Percentiles rank a stretch among this genome's conserved stretches.
phyloP scores from a whole-genome alignment of 805 yeast species.

The Wickerhamiella spandovensis region DNA sequence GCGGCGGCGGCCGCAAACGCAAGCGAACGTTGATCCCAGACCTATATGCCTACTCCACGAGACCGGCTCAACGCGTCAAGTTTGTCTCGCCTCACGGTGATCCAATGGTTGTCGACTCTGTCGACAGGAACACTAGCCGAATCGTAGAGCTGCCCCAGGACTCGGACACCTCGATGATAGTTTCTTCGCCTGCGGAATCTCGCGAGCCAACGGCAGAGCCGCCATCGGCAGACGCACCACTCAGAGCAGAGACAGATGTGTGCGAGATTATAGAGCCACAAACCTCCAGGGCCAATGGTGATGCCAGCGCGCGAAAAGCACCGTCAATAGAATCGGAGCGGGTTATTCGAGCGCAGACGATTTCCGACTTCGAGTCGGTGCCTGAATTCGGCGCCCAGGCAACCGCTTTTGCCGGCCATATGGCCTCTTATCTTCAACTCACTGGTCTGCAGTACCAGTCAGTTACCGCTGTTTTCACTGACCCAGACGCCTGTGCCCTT shows the following conservation, averaged over 20 bases:
- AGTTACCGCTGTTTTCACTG: constrained; percentile 3
- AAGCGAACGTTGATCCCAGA: not conserved
- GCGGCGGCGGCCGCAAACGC: not conserved
- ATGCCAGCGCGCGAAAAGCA: not conserved
- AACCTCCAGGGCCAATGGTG: no score
- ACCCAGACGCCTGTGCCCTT: constrained; percentile 6
- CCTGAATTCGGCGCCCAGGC: constrained; percentile 1
- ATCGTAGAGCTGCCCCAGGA: not conserved
- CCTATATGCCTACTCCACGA: not conserved
- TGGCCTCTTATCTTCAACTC: constrained; percentile 2
- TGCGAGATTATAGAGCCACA: no score
- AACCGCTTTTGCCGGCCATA: constrained; percentile 2
- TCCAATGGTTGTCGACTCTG: not conserved
- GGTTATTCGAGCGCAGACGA: not conserved
- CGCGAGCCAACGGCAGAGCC: not conserved
- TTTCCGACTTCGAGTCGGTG: not conserved
- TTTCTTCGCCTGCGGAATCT: not conserved
- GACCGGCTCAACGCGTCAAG: constrained; percentile 2
- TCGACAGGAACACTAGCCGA: not conserved
- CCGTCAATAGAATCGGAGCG: not conserved
- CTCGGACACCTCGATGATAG: not conserved
- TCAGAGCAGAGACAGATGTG: no score
- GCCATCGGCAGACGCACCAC: not conserved
- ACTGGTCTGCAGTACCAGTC: constrained; percentile 1
- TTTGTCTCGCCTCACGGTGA: constrained; percentile 8